phyloP scores from a whole-genome alignment of 306 rosid species.

The Citrullus amarus region DNA sequence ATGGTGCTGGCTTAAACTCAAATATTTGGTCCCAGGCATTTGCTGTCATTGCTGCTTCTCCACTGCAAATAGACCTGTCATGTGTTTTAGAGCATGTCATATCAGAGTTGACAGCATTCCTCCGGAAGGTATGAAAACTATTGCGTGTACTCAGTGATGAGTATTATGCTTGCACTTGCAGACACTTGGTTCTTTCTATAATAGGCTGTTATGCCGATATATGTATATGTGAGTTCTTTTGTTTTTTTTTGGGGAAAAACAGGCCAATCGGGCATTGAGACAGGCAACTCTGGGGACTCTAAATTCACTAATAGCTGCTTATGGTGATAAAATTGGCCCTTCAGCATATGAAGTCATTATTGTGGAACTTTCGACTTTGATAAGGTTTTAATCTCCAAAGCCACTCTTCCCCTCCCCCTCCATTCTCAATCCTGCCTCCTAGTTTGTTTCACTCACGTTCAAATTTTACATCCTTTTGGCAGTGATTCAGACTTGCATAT shows the following conservation, averaged over 20 bases:
- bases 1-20: neutral
- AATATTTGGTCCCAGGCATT: slow-evolving; percentile 55
- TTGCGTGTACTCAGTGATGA: neutral
- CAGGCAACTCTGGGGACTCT: slow-evolving; percentile 95
- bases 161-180: neutral
- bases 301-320: slow-evolving; percentile 89
- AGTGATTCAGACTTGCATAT: slow-evolving; percentile 99
- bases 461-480: slow-evolving; percentile 17
- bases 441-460: slow-evolving; percentile 11
- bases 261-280: slow-evolving; percentile 96
- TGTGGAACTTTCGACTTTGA: slow-evolving; percentile 76
- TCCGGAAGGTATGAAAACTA: slow-evolving; percentile 62
- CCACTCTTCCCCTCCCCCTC: neutral
- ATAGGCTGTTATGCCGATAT: neutral
- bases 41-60: slow-evolving; percentile 92
- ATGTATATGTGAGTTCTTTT: slow-evolving; percentile 11
- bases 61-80: slow-evolving; percentile 71
- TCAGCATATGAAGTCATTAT: slow-evolving; percentile 93
- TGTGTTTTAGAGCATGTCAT: slow-evolving; percentile 88
- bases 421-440: neutral
- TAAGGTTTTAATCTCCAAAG: slow-evolving; percentile 48
- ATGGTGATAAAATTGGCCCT: slow-evolving; percentile 84
- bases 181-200: neutral
- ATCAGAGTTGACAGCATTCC: slow-evolving; percentile 85
- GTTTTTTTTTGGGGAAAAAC: slow-evolving; percentile 19